Conservation (phyloP, 495 filamentous ascomycete genomes). For the Aspergillus cristatus region DNA sequence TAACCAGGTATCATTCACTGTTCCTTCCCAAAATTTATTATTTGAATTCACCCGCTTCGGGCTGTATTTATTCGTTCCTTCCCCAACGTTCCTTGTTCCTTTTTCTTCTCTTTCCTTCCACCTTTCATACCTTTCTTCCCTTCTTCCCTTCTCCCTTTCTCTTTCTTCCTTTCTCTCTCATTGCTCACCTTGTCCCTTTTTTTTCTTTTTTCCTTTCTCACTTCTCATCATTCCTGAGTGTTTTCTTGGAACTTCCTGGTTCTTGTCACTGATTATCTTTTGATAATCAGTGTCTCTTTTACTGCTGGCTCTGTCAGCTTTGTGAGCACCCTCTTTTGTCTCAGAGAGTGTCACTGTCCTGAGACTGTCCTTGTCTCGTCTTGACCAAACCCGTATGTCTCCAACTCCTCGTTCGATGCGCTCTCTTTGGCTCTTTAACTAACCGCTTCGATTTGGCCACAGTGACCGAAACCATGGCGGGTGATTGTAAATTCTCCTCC, state of each 20-base stretch:
- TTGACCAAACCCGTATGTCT: no score
- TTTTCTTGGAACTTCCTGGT: slow-evolving; percentile 6
- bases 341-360: no score
- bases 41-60: no score
- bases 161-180: slow-evolving; percentile 2
- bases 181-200: slow-evolving; percentile 2
- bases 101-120: slow-evolving; percentile 3
- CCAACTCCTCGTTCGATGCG: no score
- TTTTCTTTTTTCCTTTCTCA: slow-evolving; percentile 4
- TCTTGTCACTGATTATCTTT: background rate
- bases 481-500: background rate
- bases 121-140: slow-evolving; percentile 2
- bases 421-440: no score
- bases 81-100: background rate
- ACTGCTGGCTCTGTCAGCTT: no score
- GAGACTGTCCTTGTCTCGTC: no score
- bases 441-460: no score
- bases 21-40: no score
- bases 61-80: background rate
- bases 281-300: background rate
- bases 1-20: no score
- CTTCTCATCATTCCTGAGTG: slow-evolving; percentile 3
- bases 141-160: slow-evolving; percentile 11
- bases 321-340: no score
- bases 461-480: slow-evolving; percentile 5